Evolutionary conservation across 2,329 filamentous ascomycete genomes (phyloP).

Genomic region (Nemania bipapillata): DNA sequence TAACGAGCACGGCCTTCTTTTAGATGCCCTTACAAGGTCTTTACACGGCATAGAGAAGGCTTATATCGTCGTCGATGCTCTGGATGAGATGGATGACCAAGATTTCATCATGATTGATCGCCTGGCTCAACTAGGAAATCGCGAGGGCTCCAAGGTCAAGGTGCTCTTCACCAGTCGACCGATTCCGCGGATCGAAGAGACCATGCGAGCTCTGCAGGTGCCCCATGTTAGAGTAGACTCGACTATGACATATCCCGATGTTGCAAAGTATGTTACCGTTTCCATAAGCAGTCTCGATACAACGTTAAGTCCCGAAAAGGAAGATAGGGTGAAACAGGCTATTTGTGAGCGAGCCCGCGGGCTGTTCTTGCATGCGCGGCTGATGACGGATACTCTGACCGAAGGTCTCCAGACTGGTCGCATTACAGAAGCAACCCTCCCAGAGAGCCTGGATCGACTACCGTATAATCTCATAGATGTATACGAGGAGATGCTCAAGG

Average conservation of each 20-base stretch:
- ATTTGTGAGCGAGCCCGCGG: constrained; percentile 8
- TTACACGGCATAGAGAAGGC: neutral
- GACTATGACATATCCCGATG: neutral
- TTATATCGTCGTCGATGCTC: neutral
- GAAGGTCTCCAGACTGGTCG: constrained; percentile 9
- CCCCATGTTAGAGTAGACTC: neutral
- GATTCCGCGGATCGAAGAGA: constrained; percentile 2
- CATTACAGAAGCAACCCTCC: constrained; percentile 1
- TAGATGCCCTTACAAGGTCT: neutral
- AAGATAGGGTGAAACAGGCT: constrained; percentile 3
- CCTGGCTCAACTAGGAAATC: neutral
- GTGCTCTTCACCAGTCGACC: neutral
- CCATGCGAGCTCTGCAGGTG: neutral
- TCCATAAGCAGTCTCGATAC: neutral
- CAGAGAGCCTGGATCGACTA: neutral
- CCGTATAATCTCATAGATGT: constrained; percentile 3
- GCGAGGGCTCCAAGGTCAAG: neutral
- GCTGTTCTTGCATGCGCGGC: constrained; percentile 5
- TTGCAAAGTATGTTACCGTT: constrained; percentile 14
- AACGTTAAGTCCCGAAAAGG: constrained; percentile 2
- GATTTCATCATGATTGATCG: neutral
- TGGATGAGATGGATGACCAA: constrained; percentile 10
- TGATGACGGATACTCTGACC: constrained; percentile 5
- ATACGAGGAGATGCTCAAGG: constrained; percentile 8
- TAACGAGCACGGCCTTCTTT: neutral